Conservation (phyloP, 73 alveolate species). For the Tetrahymena borealis region DNA sequence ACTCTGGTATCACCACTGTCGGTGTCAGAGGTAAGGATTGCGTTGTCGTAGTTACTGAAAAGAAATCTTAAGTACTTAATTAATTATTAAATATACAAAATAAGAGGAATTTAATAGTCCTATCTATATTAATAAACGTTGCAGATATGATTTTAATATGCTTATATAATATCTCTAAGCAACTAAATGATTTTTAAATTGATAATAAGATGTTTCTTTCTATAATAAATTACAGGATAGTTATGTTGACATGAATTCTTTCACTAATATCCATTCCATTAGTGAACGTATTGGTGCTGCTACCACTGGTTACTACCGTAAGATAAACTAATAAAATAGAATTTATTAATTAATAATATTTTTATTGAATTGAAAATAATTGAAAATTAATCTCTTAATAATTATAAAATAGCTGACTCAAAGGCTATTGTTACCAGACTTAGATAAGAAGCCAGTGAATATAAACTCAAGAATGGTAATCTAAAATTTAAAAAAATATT, state of each 20-base stretch:
- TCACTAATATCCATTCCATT: slow-evolving; percentile 75
- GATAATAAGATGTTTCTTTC: slow-evolving; percentile 13
- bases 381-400: neutral
- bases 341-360: neutral
- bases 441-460: slow-evolving; percentile 84
- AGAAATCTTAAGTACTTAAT: slow-evolving; percentile 4
- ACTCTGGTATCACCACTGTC: slow-evolving; percentile 82
- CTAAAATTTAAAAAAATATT: neutral
- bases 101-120: neutral
- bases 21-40: slow-evolving; percentile 92
- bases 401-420: slow-evolving; percentile 57
- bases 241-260: slow-evolving; percentile 86
- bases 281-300: slow-evolving; percentile 79
- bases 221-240: slow-evolving; percentile 87
- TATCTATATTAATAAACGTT: too few species aligned
- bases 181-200: neutral
- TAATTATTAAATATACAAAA: neutral
- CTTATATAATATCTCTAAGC: too few species aligned
- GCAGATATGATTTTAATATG: too few species aligned
- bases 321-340: neutral
- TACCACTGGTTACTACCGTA: slow-evolving; percentile 66
- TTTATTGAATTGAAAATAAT: neutral
- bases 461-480: slow-evolving; percentile 74
- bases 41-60: slow-evolving; percentile 64
- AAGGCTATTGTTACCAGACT: slow-evolving; percentile 72